A percentile compares a stretch with the other conserved stretches of the same genome.
Conservation (phyloP, 148 eudicot species). For the Cornus controversa region DNA sequence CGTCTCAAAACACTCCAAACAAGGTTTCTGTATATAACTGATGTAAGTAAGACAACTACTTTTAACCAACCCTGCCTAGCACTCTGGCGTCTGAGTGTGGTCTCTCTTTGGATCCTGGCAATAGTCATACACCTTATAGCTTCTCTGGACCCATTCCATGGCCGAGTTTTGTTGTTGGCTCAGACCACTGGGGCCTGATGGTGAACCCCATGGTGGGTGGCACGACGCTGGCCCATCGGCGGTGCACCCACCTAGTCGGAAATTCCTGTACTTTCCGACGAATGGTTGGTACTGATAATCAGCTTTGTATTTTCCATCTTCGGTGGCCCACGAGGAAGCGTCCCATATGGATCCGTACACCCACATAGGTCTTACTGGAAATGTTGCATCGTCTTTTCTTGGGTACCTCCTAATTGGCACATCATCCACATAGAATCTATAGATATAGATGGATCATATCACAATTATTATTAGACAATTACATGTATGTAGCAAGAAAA, state of each 20-base stretch:
- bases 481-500: too few relatives aligned
- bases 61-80: conserved; percentile 11
- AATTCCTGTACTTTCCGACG: conserved; percentile 26
- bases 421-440: conserved; percentile 43
- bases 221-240: conserved; percentile 17
- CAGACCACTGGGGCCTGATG: conserved; percentile 27
- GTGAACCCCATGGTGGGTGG: conserved; percentile 26
- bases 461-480: too few relatives aligned
- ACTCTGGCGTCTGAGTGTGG: conserved; percentile 39
- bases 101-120: conserved; percentile 35
- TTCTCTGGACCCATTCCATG: conserved; percentile 26
- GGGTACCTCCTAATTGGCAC: conserved; percentile 42
- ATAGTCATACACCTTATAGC: conserved; percentile 39
- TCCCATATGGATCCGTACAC: conserved; percentile 45
- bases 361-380: conserved; percentile 36
- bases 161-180: conserved; percentile 35
- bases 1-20: conserved; percentile 35
- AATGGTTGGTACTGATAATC: conserved; percentile 38
- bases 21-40: background rate
- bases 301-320: conserved; percentile 38
- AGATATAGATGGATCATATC: background rate
- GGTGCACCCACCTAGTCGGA: conserved; percentile 30
- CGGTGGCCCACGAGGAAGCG: conserved; percentile 47
- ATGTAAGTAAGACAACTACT: too few relatives aligned
- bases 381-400: conserved; percentile 33